Conservation (phyloP, 1,284 basidiomycete species). For the Cryptococcus sp. region DNA sequence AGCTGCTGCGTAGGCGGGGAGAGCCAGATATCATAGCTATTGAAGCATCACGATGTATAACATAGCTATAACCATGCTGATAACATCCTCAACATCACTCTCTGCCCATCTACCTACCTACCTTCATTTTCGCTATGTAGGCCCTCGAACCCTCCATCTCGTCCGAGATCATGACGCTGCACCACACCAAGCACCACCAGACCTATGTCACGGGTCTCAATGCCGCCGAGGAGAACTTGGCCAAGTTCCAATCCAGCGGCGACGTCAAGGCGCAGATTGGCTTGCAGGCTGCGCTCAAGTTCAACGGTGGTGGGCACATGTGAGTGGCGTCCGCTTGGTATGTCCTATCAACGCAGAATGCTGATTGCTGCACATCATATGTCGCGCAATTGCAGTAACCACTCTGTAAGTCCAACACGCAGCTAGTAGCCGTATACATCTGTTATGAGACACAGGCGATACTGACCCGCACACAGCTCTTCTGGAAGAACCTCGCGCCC, state of each 20-base stretch:
- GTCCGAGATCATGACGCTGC: conserved; percentile 83
- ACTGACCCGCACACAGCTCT: conserved; percentile 68
- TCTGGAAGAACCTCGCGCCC: conserved; percentile 94
- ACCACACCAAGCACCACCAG: conserved; percentile 96
- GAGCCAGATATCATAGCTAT: too few species aligned
- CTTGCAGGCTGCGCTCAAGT: conserved; percentile 82
- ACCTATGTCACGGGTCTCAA: conserved; percentile 89
- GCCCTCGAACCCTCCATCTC: conserved; percentile 62
- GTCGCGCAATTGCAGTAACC: conserved; percentile 35
- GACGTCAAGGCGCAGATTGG: conserved; percentile 78
- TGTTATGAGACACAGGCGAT: not conserved
- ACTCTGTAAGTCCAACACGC: conserved; percentile 39
- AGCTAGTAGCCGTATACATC: not conserved
- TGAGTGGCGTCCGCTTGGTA: conserved; percentile 21
- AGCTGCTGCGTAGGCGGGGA: too few species aligned
- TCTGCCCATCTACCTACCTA: not conserved
- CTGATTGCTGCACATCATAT: not conserved
- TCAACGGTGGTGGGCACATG: conserved; percentile 80
- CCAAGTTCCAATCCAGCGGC: conserved; percentile 60
- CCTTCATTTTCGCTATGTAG: conserved; percentile 21
- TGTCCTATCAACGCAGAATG: not conserved
- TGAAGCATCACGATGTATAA: too few species aligned
- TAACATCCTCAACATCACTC: too few species aligned
- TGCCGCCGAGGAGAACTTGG: conserved; percentile 82
- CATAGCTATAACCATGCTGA: too few species aligned